Evolutionary conservation across 495 filamentous ascomycete genomes (phyloP), one percentile per base, ranked within the genome.

Genomic region (Podospora pseudoanserina): DNA sequence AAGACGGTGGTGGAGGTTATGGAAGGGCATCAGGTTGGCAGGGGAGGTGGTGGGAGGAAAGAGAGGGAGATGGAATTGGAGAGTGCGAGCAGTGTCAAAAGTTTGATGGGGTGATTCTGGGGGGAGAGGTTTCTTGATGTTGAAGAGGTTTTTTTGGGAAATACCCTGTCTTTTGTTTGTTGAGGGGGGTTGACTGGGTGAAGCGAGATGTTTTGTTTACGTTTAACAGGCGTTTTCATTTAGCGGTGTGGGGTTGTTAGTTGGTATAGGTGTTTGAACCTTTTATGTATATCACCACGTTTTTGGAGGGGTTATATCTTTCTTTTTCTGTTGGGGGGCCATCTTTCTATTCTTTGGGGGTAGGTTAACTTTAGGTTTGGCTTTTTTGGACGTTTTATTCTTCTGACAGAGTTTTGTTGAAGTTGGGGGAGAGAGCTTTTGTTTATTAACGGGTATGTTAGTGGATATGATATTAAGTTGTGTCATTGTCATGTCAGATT

Each of bases 11-110:
- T 49, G 39, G 39, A 49, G 39, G 39, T 49, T 49, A 49, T 49
- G 39, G 39, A 49, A 11, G 39, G 13, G 39, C 39, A 49, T 49
- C 5, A 16, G 39, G 2, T 5, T 2, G 39, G 39, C 7, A 11
- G 13, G 1, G 7, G 39, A 32, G 39, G 39, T 5, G 61, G 71
- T 11, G 39, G 39, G 2, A 2, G 39, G 9, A 69, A 54, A 55
- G 63, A 64, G 1, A 44, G 70, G 23, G 70, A 74, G 16, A 69
- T 72, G 2, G 76, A 78, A 68, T 54, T 76, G 66, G 72, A 72
- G 60, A 75, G 70, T 49, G 64, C 61, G 20, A 74, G 70, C 20
- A 78, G 74, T 62, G 64, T 75, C 11, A 65, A 71, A 54, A 73
- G 71, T 6, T 60, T 75, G 18, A 63, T 73, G 11, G 57, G 71